Evolutionary conservation across 2,329 filamentous ascomycete species (phyloP).

Genomic region (Biscogniauxia marginata): DNA sequence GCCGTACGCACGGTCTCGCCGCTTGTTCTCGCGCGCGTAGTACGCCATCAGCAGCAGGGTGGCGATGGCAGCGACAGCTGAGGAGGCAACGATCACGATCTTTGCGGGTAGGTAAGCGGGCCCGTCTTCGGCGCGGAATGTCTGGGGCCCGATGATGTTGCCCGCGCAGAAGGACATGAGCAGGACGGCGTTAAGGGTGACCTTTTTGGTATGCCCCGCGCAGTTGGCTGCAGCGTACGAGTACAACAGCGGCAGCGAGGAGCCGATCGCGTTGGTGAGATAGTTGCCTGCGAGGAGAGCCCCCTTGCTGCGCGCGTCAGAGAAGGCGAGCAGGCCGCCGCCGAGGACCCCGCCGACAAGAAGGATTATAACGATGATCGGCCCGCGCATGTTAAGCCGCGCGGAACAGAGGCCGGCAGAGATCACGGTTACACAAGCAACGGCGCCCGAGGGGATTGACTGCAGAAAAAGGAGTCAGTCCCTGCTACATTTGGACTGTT

Average conservation of each 20-base stretch:
- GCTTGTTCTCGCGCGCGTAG: constrained; percentile 50
- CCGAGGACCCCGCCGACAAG: constrained; percentile 47
- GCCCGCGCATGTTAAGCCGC: constrained; percentile 38
- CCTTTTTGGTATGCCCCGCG: constrained; percentile 53
- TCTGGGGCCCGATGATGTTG: constrained; percentile 41
- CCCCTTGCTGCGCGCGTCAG: constrained; percentile 35
- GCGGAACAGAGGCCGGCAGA: constrained; percentile 39
- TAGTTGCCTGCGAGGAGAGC: constrained; percentile 43
- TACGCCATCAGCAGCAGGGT: constrained; percentile 48
- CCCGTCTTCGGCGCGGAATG: constrained; percentile 35
- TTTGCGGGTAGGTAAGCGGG: constrained; percentile 42
- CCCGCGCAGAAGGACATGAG: constrained; percentile 41
- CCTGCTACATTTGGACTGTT: too few species aligned
- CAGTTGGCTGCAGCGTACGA: constrained; percentile 33
- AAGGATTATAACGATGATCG: constrained; percentile 39
- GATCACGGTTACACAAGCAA: constrained; percentile 41
- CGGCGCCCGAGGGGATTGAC: constrained; percentile 39
- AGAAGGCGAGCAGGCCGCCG: constrained; percentile 41
- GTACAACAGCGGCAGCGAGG: constrained; percentile 41
- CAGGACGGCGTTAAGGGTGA: constrained; percentile 48
- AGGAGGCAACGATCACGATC: constrained; percentile 39
- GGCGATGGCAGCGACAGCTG: constrained; percentile 41
- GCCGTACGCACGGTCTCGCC: constrained; percentile 13
- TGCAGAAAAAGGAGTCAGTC: too few species aligned
- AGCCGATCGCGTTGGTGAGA: constrained; percentile 43